These are phyloP conservation scores for Trebouxiophyceae sp. DNA, from an alignment of 163 green algal genomes.

Conservation along the genomic window DNA sequence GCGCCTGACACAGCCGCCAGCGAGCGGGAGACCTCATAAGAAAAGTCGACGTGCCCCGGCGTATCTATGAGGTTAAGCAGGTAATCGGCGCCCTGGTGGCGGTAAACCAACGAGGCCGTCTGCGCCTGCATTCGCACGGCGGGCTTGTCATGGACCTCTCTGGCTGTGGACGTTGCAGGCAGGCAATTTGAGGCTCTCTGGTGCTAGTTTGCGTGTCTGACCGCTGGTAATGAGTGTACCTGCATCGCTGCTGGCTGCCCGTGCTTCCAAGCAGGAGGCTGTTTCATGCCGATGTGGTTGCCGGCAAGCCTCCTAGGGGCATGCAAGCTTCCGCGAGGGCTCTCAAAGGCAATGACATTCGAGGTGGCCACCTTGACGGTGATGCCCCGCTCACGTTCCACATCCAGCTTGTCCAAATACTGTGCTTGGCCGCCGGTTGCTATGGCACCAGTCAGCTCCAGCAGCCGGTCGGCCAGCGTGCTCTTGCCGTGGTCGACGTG, in stretches of 20 bases:
- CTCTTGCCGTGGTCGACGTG: constrained; percentile 98
- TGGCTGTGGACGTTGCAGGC: too few species aligned
- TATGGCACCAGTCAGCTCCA: constrained; percentile 82
- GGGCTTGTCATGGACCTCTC: too few species aligned
- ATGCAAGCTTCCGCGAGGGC: neutral
- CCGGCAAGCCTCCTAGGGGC: too few species aligned
- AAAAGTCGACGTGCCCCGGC: constrained; percentile 87
- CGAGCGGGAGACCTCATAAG: constrained; percentile 82
- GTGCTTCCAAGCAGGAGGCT: too few species aligned
- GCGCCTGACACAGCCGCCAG: constrained; percentile 91
- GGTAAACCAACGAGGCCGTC: constrained; percentile 55
- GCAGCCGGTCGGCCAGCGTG: constrained; percentile 90
- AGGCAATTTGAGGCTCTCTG: too few species aligned
- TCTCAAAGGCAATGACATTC: neutral
- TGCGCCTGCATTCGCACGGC: constrained; percentile 60
- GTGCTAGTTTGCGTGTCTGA: too few species aligned
- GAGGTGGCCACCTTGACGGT: constrained; percentile 84
- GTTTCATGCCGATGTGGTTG: too few species aligned
- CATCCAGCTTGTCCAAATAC: constrained; percentile 82
- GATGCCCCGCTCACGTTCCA: constrained; percentile 94
- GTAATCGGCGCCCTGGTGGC: constrained; percentile 70
- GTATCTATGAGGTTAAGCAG: constrained; percentile 95
- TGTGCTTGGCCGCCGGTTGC: constrained; percentile 64
- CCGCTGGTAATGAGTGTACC: too few species aligned
- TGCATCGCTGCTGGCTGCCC: too few species aligned